Evolutionary conservation across 208 protist species (phyloP), one percentile per base, ranked within the genome.

Genomic region (Novymonas esmeraldas): DNA sequence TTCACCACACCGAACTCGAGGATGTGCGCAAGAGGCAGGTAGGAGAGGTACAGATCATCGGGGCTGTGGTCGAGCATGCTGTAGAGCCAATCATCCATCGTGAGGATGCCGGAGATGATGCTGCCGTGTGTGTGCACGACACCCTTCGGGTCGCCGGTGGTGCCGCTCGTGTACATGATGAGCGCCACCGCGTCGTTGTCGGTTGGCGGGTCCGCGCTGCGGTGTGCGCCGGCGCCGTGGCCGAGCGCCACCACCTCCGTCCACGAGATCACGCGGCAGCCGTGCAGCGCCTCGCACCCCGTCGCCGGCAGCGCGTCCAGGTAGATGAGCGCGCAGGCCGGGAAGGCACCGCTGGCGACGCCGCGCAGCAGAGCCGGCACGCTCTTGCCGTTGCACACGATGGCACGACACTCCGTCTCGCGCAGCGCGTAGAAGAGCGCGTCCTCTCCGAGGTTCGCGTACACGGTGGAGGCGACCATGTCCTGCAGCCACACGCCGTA

Each of bases 21-120:
- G 64, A 98, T 96, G 77, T 98, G 95, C n/a, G 93, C 95, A 6
- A 97, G 64, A 6, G 95, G 95, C 9, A 98, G 77, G 64, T 97
- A 98, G 2, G 90, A 79, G 49, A 90, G 81, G 66, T 96, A 95
- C n/a, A 58, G 64, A 38, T 97, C 90, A 20, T 64, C 56, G 2
- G 29, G 45, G 45, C 48, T 60, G 10, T 31, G 62, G 0, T 59
- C 49, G 3, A 73, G 44, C 2, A 66, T 61, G 33, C 52, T 60
- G 55, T 72, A 73, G 56, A 85, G 70, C 52, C 70, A 92, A 26
- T 73, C 42, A 59, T 82, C 73, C 81, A 80, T 93, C 60, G 56
- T 52, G 45, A 76, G 63, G 28, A 80, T 62, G 14, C 82, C 82
- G n/a, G 64, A 60, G 14, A 48, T 61, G 56, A 95, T 68, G 71